Percentiles rank a stretch among this genome's conserved stretches.
phyloP scores from a whole-genome alignment of 805 yeast species.

The Lachancea sp. region DNA sequence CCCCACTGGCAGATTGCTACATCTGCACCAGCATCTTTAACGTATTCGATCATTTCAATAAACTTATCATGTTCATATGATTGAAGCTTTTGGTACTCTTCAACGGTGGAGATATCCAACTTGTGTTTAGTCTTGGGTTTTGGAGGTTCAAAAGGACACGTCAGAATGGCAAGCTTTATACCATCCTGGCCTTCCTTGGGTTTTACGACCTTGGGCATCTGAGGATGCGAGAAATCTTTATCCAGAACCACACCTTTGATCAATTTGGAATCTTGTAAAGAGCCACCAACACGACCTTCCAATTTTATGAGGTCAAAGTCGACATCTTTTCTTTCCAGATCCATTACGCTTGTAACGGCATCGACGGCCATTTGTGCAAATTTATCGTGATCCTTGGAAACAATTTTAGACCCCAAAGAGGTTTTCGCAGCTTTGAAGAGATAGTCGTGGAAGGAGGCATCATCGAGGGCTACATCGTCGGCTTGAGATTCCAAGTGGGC shows the following conservation, averaged over 20 bases:
- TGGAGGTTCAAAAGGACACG: slow-evolving; percentile 99
- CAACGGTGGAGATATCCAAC: slow-evolving; percentile 86
- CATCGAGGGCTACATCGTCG: slow-evolving; percentile 48
- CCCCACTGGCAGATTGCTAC: slow-evolving; percentile 99
- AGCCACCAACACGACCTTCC: slow-evolving; percentile 94
- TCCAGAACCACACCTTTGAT: slow-evolving; percentile 91
- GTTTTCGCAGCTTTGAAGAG: slow-evolving; percentile 90
- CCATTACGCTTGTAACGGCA: slow-evolving; percentile 88
- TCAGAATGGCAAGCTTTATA: slow-evolving; percentile 86
- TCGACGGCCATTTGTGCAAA: slow-evolving; percentile 98
- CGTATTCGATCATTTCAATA: slow-evolving; percentile 78
- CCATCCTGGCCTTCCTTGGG: slow-evolving; percentile 33
- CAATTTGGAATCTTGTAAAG: slow-evolving; percentile 75
- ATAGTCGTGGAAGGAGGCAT: slow-evolving; percentile 36
- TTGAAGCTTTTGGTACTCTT: slow-evolving; percentile 87
- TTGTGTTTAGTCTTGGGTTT: slow-evolving; percentile 98
- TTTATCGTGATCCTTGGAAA: slow-evolving; percentile 85
- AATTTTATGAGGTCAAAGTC: slow-evolving; percentile 94
- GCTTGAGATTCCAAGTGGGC: slow-evolving; percentile 67
- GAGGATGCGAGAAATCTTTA: slow-evolving; percentile 97
- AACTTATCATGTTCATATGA: slow-evolving; percentile 88
- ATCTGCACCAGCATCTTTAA: slow-evolving; percentile 88
- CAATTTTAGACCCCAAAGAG: slow-evolving; percentile 91
- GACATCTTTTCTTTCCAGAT: slow-evolving; percentile 85
- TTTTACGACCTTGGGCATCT: slow-evolving; percentile 76